Evolutionary conservation across 371 early-diverging fungal genomes (phyloP).

Genomic region (Phascolomyces articulosus): DNA sequence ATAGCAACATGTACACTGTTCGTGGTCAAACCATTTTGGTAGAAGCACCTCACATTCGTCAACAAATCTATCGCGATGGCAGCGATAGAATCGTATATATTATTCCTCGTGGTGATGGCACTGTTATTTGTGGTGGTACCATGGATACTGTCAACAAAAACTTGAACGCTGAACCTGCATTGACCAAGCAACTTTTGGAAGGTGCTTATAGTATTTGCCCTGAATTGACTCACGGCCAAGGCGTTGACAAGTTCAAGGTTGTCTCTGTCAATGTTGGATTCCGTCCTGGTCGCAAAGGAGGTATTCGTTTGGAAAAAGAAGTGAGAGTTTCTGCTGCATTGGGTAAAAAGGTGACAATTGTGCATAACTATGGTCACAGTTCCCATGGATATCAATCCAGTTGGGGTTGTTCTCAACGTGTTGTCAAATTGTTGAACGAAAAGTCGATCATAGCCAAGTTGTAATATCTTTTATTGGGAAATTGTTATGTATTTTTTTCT

Average conservation of each 20-base stretch:
- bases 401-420: conserved; percentile 41
- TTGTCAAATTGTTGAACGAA: conserved; percentile 28
- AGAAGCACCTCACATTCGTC: conserved; percentile 66
- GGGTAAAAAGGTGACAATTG: conserved; percentile 33
- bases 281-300: conserved; percentile 72
- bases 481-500: neutral
- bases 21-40: conserved; percentile 81
- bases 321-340: conserved; percentile 24
- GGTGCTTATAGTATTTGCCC: conserved; percentile 35
- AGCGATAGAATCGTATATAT: conserved; percentile 65
- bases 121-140: conserved; percentile 74
- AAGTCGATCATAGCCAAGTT: conserved; percentile 29
- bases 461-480: conserved; percentile 2
- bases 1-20: conserved; percentile 63
- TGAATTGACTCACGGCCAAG: conserved; percentile 44
- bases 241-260: conserved; percentile 54
- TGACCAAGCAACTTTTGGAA: conserved; percentile 37
- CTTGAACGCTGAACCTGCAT: conserved; percentile 31
- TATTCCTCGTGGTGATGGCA: conserved; percentile 80
- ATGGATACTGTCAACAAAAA: conserved; percentile 33
- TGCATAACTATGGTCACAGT: conserved; percentile 49
- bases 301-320: conserved; percentile 74
- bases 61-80: conserved; percentile 37
- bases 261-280: conserved; percentile 71
- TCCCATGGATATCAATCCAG: conserved; percentile 52